Percentiles rank a stretch among this genome's conserved stretches.
phyloP scores from a whole-genome alignment of 345 rosid genomes.

The Eutrema yunnanense region DNA sequence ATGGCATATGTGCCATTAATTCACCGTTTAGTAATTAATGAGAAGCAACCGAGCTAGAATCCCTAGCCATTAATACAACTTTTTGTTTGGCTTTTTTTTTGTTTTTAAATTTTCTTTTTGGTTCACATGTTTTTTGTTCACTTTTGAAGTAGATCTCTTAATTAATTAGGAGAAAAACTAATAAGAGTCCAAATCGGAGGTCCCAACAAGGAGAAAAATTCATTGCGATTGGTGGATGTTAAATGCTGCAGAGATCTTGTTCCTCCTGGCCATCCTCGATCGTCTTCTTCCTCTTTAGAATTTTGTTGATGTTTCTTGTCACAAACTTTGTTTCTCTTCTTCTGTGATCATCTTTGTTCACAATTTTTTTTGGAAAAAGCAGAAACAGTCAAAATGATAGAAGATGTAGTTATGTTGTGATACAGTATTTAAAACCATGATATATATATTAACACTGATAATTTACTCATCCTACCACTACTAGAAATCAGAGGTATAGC shows the following conservation, averaged over 20 bases:
- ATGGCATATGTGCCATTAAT: background rate
- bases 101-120: background rate
- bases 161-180: background rate
- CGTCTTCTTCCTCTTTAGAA: constrained; percentile 26
- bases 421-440: too few species aligned
- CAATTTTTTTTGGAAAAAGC: too few species aligned
- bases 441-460: too few species aligned
- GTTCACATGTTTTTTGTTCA: background rate
- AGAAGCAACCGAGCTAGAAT: constrained; percentile 15
- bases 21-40: constrained; percentile 25
- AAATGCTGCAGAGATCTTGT: constrained; percentile 25
- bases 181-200: constrained; percentile 7
- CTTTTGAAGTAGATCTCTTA: background rate
- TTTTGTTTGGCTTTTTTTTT: background rate
- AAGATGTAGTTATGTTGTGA: too few species aligned
- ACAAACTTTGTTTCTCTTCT: constrained; percentile 1
- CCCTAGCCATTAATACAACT: constrained; percentile 18
- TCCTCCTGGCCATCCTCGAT: constrained; percentile 3
- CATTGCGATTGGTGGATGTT: constrained; percentile 12
- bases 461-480: too few species aligned
- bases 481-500: too few species aligned
- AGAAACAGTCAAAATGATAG: too few species aligned
- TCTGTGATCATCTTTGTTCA: background rate
- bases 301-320: constrained; percentile 20
- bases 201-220: constrained; percentile 16